phyloP scores from a whole-genome alignment of 371 early-diverging fungal species.

The Entomophthora muscae region DNA sequence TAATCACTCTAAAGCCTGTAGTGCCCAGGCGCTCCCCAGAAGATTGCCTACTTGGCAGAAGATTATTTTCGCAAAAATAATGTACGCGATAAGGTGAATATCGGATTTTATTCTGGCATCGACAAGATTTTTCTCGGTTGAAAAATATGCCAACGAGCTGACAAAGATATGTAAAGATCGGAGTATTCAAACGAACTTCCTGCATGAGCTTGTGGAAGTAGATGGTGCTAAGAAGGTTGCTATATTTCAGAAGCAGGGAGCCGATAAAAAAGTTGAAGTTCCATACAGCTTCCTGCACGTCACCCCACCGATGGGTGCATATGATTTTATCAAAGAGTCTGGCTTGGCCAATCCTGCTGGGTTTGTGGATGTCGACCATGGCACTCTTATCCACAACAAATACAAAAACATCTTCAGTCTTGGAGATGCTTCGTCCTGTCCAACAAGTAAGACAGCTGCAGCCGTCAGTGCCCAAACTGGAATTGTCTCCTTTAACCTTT shows the following conservation, averaged over 20 bases:
- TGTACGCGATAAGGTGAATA: slow-evolving; percentile 43
- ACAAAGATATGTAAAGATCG: slow-evolving; percentile 46
- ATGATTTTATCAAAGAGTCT: slow-evolving; percentile 53
- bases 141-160: slow-evolving; percentile 63
- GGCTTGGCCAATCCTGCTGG: slow-evolving; percentile 57
- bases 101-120: slow-evolving; percentile 53
- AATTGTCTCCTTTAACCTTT: slow-evolving; percentile 55
- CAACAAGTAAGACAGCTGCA: slow-evolving; percentile 85
- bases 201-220: slow-evolving; percentile 52
- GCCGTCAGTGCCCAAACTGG: slow-evolving; percentile 70
- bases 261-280: slow-evolving; percentile 21
- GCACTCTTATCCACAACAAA: slow-evolving; percentile 58
- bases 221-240: slow-evolving; percentile 41
- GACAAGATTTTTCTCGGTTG: slow-evolving; percentile 78
- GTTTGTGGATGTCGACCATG: slow-evolving; percentile 65
- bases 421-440: slow-evolving; percentile 69
- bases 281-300: slow-evolving; percentile 74
- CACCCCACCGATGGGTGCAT: slow-evolving; percentile 70
- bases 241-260: slow-evolving; percentile 36
- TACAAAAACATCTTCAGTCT: slow-evolving; percentile 62
- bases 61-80: slow-evolving; percentile 55
- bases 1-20: slow-evolving; percentile 12
- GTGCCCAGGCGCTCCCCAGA: slow-evolving; percentile 84
- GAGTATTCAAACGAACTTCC: slow-evolving; percentile 43
- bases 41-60: slow-evolving; percentile 78